Percentiles rank a stretch among this genome's conserved stretches.
phyloP scores from a whole-genome alignment of 805 yeast species.

The Ogataea methylovora region DNA sequence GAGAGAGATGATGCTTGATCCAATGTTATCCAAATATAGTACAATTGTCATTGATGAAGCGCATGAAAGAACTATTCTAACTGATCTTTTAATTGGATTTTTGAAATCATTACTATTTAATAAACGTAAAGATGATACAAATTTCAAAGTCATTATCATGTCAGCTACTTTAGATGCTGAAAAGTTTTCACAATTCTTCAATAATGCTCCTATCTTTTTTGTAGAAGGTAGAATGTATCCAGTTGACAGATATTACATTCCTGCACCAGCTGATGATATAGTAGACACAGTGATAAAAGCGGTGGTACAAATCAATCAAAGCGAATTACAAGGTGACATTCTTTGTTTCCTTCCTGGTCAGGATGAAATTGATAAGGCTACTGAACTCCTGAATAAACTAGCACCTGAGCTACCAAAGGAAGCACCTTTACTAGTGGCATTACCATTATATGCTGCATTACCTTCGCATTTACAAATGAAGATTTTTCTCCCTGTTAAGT shows the following conservation, averaged over 20 bases:
- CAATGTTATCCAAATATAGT: slow-evolving; percentile 53
- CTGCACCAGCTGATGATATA: slow-evolving; percentile 65
- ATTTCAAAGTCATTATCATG: slow-evolving; percentile 75
- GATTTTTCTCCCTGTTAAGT: slow-evolving; percentile 62
- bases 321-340: slow-evolving; percentile 86
- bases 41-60: slow-evolving; percentile 92
- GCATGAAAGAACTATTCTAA: slow-evolving; percentile 89
- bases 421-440: slow-evolving; percentile 67
- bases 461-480: slow-evolving; percentile 77
- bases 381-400: slow-evolving; percentile 47
- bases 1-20: slow-evolving; percentile 81
- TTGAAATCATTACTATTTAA: slow-evolving; percentile 53
- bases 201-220: slow-evolving; percentile 71
- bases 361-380: slow-evolving; percentile 90
- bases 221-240: slow-evolving; percentile 89
- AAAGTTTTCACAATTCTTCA: slow-evolving; percentile 70
- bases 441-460: slow-evolving; percentile 91
- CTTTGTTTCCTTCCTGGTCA: slow-evolving; percentile 92
- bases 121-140: slow-evolving; percentile 37
- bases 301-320: slow-evolving; percentile 67
- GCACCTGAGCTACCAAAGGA: slow-evolving; percentile 63
- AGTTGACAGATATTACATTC: slow-evolving; percentile 65
- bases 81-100: slow-evolving; percentile 87
- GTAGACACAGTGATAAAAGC: slow-evolving; percentile 73
- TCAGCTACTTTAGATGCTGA: slow-evolving; percentile 96